phyloP scores from a whole-genome alignment of 2,329 filamentous ascomycete genomes.

The Nothopassalora personata region DNA sequence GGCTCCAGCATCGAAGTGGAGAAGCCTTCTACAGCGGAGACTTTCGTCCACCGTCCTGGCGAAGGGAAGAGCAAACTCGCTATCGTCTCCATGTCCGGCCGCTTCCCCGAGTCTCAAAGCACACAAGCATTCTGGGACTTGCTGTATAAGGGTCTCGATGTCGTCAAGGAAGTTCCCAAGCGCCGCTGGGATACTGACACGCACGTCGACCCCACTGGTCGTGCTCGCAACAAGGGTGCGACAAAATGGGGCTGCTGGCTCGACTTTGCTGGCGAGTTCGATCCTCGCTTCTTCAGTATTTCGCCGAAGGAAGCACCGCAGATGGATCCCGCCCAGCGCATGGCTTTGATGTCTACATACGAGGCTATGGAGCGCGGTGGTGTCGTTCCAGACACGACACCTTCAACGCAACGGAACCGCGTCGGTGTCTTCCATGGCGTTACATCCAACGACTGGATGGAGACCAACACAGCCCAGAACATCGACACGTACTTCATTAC shows the following conservation, averaged over 20 bases:
- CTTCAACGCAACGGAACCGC: slow-evolving; percentile 25
- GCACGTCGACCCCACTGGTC: slow-evolving; percentile 37
- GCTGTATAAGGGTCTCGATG: slow-evolving; percentile 16
- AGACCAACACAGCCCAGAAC: slow-evolving; percentile 12
- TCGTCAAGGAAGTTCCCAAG: slow-evolving; percentile 15
- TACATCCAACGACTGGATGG: slow-evolving; percentile 28
- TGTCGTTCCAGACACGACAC: slow-evolving; percentile 27
- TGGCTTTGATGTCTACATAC: slow-evolving; percentile 25
- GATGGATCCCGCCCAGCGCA: slow-evolving; percentile 21
- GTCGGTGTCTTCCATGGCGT: slow-evolving; percentile 33
- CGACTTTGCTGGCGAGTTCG: slow-evolving; percentile 35
- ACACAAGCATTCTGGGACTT: slow-evolving; percentile 24
- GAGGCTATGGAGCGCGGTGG: slow-evolving; percentile 26
- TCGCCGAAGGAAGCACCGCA: slow-evolving; percentile 26
- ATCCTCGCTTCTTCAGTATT: slow-evolving; percentile 39
- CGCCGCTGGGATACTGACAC: slow-evolving; percentile 31
- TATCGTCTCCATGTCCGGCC: slow-evolving; percentile 26
- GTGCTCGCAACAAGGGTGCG: slow-evolving; percentile 26
- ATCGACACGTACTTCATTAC: slow-evolving; percentile 9
- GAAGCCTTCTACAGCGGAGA: not conserved
- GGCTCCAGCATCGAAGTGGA: not conserved
- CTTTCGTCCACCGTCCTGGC: not conserved
- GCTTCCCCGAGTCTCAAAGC: slow-evolving; percentile 20
- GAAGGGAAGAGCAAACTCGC: slow-evolving; percentile 17
- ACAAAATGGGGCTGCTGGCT: slow-evolving; percentile 35